phyloP scores from a whole-genome alignment of 495 filamentous ascomycete species.

The Haplographium delicatum region DNA sequence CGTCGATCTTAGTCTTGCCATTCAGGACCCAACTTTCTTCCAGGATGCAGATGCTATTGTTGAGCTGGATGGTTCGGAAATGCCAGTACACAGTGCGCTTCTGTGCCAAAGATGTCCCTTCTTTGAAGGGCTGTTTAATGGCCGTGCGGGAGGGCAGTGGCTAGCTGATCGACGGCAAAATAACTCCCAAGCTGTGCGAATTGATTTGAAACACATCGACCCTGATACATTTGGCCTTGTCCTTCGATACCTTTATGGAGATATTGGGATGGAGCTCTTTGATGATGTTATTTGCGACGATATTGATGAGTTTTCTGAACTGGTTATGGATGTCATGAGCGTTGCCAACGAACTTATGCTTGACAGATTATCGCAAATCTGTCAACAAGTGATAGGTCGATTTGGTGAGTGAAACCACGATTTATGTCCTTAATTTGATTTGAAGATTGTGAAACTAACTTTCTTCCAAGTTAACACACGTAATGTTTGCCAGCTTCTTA shows the following conservation, averaged over 20 bases:
- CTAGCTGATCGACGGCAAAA: constrained; percentile 58
- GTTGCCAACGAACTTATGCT: constrained; percentile 94
- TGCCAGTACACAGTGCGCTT: constrained; percentile 68
- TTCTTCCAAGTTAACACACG: constrained; percentile 63
- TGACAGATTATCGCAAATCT: constrained; percentile 81
- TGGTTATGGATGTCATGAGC: constrained; percentile 87
- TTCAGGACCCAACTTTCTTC: constrained; percentile 63
- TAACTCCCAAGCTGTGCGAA: constrained; percentile 51
- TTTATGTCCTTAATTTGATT: background rate
- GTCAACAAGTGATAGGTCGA: constrained; percentile 79
- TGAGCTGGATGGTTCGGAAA: constrained; percentile 61
- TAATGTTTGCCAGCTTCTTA: constrained; percentile 80
- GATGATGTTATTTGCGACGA: constrained; percentile 64
- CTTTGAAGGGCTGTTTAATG: constrained; percentile 83
- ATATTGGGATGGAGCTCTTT: constrained; percentile 75
- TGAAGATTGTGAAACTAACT: constrained; percentile 7
- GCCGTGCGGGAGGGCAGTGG: constrained; percentile 80
- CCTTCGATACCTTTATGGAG: constrained; percentile 76
- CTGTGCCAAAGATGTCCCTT: constrained; percentile 85
- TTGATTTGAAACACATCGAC: constrained; percentile 80
- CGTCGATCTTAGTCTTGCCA: constrained; percentile 60
- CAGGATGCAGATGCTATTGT: constrained; percentile 70
- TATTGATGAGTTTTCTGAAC: constrained; percentile 77
- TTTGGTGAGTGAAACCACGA: constrained; percentile 60
- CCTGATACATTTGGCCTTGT: constrained; percentile 70